Base-by-base conservation (phyloP, 225 moss, liverwort and hornwort species). In the Antitrichia curtipendula region DNA sequence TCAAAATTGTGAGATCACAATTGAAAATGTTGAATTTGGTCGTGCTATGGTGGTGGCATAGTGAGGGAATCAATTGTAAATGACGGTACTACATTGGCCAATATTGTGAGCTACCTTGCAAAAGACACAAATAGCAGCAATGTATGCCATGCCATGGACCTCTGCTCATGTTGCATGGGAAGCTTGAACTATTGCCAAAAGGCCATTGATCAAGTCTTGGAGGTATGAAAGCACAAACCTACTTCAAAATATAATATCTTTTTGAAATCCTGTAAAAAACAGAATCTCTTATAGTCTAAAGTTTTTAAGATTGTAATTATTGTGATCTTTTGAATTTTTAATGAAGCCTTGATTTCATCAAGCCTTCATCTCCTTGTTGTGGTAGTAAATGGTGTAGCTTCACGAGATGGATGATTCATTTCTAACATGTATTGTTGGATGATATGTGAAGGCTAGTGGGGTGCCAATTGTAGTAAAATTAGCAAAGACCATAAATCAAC, bases 151-250 rank as follows among this genome's bases (percentile, higher is more conserved):
- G 95, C 95, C 32, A 91, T 97, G 84, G 96, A 97, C 87, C 95
- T 99, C 45, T 92, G 97, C 66, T 97, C 95, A 2, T 83, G 86
- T 34, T 99, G 98, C 80, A 95, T 97, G 92, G 93, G 93, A 41
- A 93, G 95, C 82, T 95, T 93, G 82, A 99, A 96, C 74, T 96
- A 96, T 56, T 88, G 93, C 71, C 93, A 94, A 32, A 94, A 90
- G 78, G 98, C 96, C 76, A 87, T 97, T 53, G 89, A 92, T 58
- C 92, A 92, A 36, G 62, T 92, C 38, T 5, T 89, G 0, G 80
- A 5, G 87, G 92, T 92, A 87, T 34, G 12, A 64, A 49, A 82
- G 25, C 16, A 32, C 16, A 34, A 45, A 34, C 34, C 15, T 22
- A 32, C 61, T 45, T 21, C n/a, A 56, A 76, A 60, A 61, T 45